Evolutionary conservation across 2,329 filamentous ascomycete species (phyloP).

Genomic region (Colletotrichum somersetense): DNA sequence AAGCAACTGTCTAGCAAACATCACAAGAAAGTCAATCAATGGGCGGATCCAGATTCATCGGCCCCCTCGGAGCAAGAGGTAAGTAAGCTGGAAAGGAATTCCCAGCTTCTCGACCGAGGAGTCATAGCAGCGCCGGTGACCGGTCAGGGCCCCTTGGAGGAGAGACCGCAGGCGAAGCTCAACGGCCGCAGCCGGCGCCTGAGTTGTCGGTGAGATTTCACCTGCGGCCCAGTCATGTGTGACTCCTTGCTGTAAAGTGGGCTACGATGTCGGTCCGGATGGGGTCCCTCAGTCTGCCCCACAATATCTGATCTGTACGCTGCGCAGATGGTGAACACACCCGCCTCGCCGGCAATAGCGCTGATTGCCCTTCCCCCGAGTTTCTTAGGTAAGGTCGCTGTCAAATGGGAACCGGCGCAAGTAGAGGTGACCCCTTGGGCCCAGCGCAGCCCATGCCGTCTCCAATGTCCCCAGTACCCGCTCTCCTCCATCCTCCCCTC

Average conservation of each 20-base stretch:
- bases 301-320: constrained; percentile 7
- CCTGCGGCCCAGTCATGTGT: constrained; percentile 30
- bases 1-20: constrained; percentile 1
- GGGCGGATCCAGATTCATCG: not conserved
- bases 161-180: constrained; percentile 15
- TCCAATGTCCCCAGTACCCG: constrained; percentile 43
- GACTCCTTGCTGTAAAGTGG: constrained; percentile 30
- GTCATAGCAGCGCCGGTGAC: constrained; percentile 27
- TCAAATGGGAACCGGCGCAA: constrained; percentile 34
- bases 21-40: constrained; percentile 5
- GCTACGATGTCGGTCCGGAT: constrained; percentile 31
- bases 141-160: constrained; percentile 10
- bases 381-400: constrained; percentile 40
- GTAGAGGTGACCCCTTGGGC: constrained; percentile 34
- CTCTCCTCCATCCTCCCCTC: not conserved
- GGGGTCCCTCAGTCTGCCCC: constrained; percentile 8
- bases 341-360: constrained; percentile 40
- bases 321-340: constrained; percentile 8
- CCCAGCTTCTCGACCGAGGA: constrained; percentile 8
- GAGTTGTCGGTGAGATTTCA: constrained; percentile 35
- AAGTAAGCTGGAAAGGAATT: constrained; percentile 7
- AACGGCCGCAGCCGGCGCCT: constrained; percentile 37
- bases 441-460: constrained; percentile 29
- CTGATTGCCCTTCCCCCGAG: constrained; percentile 37
- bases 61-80: not conserved